Percentiles rank a stretch among this genome's conserved stretches.
These are phyloP conservation scores for Syncephalis plumigaleata DNA, from an alignment of 371 early-diverging fungal species.

Conservation along the genomic window DNA sequence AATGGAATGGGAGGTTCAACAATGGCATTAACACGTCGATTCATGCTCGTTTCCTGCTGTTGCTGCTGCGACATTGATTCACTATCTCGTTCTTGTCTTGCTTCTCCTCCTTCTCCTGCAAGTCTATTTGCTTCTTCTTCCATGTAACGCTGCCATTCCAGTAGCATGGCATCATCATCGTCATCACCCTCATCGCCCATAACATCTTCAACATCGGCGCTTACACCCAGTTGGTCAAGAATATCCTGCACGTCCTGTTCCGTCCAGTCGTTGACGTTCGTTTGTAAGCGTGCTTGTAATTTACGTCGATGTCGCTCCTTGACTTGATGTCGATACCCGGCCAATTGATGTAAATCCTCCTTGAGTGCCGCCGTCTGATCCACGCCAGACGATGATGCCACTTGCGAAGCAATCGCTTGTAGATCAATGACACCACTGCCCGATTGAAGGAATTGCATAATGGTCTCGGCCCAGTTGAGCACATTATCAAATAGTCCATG, in stretches of 20 bases:
- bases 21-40: too few relatives aligned
- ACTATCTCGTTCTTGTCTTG: too few relatives aligned
- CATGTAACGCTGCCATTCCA: too few relatives aligned
- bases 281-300: not conserved
- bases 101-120: too few relatives aligned
- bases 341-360: not conserved
- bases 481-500: slow-evolving; percentile 17
- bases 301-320: not conserved
- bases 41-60: too few relatives aligned
- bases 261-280: not conserved
- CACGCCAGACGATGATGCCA: not conserved
- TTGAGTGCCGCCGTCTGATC: too few relatives aligned
- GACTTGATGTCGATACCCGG: not conserved
- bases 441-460: slow-evolving; percentile 6
- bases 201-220: not conserved
- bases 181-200: not conserved
- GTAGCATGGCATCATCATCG: not conserved
- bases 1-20: too few relatives aligned
- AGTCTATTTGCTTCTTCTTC: too few relatives aligned
- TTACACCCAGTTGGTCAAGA: not conserved
- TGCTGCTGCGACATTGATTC: too few relatives aligned
- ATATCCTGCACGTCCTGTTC: not conserved
- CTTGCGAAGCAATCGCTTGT: slow-evolving; percentile 5
- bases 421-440: too few relatives aligned
- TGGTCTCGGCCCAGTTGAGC: slow-evolving; percentile 18